Percentiles rank a stretch among this genome's conserved stretches.
These are phyloP conservation scores for Coniella lustricola DNA, from an alignment of 2,329 filamentous ascomycete genomes.

Conservation along the genomic window DNA sequence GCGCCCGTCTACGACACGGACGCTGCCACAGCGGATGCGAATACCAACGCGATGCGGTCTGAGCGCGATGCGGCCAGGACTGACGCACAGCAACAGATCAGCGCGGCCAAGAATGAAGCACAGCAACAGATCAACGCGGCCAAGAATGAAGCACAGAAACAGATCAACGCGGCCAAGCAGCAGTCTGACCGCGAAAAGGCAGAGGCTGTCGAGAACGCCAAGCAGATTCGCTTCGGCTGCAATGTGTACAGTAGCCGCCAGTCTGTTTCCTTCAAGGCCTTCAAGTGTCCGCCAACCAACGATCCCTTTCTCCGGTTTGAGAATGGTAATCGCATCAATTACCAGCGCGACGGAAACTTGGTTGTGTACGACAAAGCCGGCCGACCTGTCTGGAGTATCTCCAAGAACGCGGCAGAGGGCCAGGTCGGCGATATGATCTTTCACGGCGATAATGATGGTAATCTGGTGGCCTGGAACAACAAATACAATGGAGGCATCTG, in stretches of 20 bases:
- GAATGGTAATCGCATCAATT: neutral
- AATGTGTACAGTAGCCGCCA: neutral
- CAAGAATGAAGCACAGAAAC: neutral
- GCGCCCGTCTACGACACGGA: slow-evolving; percentile 1
- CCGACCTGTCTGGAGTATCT: neutral
- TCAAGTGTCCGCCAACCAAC: neutral
- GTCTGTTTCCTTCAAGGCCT: neutral
- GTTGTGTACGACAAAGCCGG: neutral
- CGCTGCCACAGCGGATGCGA: neutral
- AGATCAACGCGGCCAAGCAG: neutral
- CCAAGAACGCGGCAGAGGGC: neutral
- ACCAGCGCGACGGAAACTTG: neutral
- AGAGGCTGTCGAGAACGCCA: neutral
- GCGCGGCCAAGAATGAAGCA: neutral
- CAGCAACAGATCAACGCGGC: neutral
- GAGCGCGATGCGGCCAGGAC: neutral
- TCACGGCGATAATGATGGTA: neutral
- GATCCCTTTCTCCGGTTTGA: neutral
- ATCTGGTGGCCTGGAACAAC: neutral
- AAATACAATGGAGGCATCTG: neutral
- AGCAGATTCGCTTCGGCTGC: neutral
- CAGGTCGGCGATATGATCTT: neutral
- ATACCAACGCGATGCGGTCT: neutral
- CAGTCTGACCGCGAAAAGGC: neutral
- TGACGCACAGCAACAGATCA: neutral